Evolutionary conservation across 2,329 filamentous ascomycete species (phyloP).

Genomic region (Colletotrichum paranaense): DNA sequence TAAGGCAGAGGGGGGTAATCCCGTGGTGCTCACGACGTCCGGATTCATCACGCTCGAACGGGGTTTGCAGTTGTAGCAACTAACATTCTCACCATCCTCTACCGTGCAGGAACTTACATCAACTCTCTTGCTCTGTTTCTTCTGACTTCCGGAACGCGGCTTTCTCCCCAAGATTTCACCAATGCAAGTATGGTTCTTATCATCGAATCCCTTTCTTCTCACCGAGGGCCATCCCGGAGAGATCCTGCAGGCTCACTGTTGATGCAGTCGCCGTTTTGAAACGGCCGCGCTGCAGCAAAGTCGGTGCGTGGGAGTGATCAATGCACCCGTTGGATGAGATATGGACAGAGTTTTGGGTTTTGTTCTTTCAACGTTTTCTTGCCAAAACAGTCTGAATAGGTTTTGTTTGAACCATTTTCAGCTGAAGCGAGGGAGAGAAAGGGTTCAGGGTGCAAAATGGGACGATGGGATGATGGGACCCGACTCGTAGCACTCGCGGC

Average conservation of each 20-base stretch:
- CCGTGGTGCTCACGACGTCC: background rate
- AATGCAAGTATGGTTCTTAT: background rate
- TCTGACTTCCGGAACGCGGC: background rate
- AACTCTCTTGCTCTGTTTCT: background rate
- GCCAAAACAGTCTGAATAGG: background rate
- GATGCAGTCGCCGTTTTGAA: background rate
- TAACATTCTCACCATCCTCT: background rate
- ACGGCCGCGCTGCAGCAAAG: conserved; percentile 5
- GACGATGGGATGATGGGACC: background rate
- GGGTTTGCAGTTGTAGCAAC: background rate
- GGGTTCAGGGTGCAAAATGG: background rate
- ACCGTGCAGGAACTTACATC: background rate
- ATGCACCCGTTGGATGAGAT: background rate
- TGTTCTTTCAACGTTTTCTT: background rate
- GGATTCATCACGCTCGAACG: background rate
- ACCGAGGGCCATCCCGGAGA: background rate
- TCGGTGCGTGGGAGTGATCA: conserved; percentile 8
- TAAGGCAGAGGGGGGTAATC: background rate
- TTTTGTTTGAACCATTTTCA: background rate
- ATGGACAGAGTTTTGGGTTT: background rate
- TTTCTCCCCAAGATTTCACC: background rate
- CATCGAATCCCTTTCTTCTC: background rate
- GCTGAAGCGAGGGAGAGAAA: background rate
- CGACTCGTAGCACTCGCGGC: background rate
- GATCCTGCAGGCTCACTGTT: background rate